These are phyloP conservation scores for Pseudomonodictys pantanalensis DNA, from an alignment of 495 filamentous ascomycete species.

Conservation along the genomic window DNA sequence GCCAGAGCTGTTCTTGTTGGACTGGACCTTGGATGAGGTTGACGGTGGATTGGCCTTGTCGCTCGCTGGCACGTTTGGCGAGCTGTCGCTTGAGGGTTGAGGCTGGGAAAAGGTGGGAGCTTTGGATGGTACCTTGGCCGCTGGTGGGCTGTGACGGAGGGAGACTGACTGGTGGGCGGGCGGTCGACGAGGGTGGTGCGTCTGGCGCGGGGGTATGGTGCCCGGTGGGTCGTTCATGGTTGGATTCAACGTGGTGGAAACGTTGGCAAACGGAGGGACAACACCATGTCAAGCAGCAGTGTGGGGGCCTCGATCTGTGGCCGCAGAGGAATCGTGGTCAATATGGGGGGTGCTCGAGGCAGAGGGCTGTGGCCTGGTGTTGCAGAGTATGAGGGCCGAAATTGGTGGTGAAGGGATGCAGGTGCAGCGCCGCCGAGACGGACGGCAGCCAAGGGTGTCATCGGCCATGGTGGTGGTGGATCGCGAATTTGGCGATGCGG, in stretches of 20 bases:
- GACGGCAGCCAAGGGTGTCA: neutral
- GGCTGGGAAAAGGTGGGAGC: neutral
- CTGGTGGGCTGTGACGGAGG: conserved; percentile 32
- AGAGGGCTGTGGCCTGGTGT: too few species aligned
- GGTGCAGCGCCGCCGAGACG: neutral
- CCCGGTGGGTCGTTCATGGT: conserved; percentile 7
- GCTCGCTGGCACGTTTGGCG: conserved; percentile 14
- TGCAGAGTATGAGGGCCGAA: too few species aligned
- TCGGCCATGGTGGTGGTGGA: neutral
- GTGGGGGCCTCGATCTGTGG: too few species aligned
- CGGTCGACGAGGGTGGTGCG: conserved; percentile 33
- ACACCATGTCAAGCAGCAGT: neutral
- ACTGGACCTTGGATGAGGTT: conserved; percentile 6
- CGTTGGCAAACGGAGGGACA: neutral
- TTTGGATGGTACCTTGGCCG: neutral
- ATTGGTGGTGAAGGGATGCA: neutral
- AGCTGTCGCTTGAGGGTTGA: conserved; percentile 2
- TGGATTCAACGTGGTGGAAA: too few species aligned
- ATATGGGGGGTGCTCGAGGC: neutral
- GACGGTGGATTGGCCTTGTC: conserved; percentile 13
- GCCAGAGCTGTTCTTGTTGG: conserved; percentile 39
- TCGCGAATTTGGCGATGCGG: neutral
- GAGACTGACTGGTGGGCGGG: conserved; percentile 40
- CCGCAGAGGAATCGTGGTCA: too few species aligned
- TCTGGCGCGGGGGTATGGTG: neutral